Evolutionary conservation across 2,329 filamentous ascomycete species (phyloP), one percentile per base, ranked within the genome.

Genomic region (Phoma sp.): DNA sequence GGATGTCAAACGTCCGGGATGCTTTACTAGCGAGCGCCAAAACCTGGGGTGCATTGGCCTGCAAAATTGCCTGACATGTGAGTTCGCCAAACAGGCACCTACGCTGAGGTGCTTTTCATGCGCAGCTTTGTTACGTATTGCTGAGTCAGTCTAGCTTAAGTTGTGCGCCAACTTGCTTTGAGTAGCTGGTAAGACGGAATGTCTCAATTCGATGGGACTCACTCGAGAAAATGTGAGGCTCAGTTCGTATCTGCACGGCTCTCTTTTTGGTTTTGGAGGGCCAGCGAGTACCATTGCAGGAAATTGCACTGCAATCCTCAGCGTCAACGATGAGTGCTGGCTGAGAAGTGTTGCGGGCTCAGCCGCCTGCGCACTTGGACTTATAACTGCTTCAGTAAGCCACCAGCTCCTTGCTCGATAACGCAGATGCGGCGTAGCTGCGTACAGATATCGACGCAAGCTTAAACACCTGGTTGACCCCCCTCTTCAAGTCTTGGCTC

Each of bases 11-110:
- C 3, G 40, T 40, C 51, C 29, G 35, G 45, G 45, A 36, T 49
- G 6, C 8, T 36, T 40, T 23, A 27, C 36, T 49, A 45, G 51
- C 45, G 45, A 54, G 23, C 33, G 45, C 45, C 45, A 48, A 48
- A 45, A 54, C 6, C 45, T 38, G 51, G 51, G 45, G 45, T 54
- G 45, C 51, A 54, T 39, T 30, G 33, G 18, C 27, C 22, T 27
- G 27, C 25, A 29, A 44, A 32, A 45, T 40, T 40, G 41, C 29
- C 29, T 23, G 41, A 36, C 48, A 40, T 6, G 27, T 23, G 41
- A 13, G 18, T 30, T 36, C 30, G 48, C 18, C 18, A 41, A 45
- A 46, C 41, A 52, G 11, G 36, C 9, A 29, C 6, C 27, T 29
- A 50, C 18, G 18, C 29, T 18, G 32, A 29, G 6, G n/a, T 36